Base-by-base conservation (phyloP, 106 monocot genomes). In the Alisma plantagoaquatica region DNA sequence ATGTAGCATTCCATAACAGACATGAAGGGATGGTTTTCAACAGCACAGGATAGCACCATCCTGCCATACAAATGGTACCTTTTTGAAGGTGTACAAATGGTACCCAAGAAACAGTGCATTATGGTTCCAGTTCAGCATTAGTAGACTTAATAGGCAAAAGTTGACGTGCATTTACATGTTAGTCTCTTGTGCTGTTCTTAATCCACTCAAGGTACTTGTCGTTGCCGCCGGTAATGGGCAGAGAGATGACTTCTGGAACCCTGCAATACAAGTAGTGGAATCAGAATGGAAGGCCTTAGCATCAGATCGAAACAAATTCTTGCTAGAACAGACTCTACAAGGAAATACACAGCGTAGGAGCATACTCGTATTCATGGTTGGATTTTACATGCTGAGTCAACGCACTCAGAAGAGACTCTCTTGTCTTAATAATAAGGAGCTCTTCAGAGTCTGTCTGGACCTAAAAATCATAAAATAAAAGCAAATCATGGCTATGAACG, bases 331-430 rank as follows among this genome's bases (percentile, higher is more conserved):
- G 15, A 3, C 10, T 17, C 31, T 27, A 4, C 2, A 24, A 29
- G 31, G 14, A 4, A 29, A 4, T 27, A 27, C 6, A 27, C 7
- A 31, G 27, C 7, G n/a, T 31, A 3, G 21, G 17, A 48, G 25
- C 71, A 76, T 98, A 89, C 89, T 98, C 96, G 24, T 96, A 84
- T 78, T 84, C 84, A 69, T 96, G 96, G 58, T 96, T 84, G 38
- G 79, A 24, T 53, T 96, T 96, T 30, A 96, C 96, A 71, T 89
- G 96, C 45, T 81, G 81, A 17, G 88, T 89, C 47, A 96, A 50
- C 14, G 77, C 64, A 68, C 65, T 51, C 21, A 96, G 63, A 23
- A 96, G 84, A 11, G 96, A 78, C 57, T 81, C 84, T 33, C 96
- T 68, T 4, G 93, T 98, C 53, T 98, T 89, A 31, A 98, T 98